Base-by-base conservation (phyloP, 2,329 filamentous ascomycete species). In the Calonectria honghensis region DNA sequence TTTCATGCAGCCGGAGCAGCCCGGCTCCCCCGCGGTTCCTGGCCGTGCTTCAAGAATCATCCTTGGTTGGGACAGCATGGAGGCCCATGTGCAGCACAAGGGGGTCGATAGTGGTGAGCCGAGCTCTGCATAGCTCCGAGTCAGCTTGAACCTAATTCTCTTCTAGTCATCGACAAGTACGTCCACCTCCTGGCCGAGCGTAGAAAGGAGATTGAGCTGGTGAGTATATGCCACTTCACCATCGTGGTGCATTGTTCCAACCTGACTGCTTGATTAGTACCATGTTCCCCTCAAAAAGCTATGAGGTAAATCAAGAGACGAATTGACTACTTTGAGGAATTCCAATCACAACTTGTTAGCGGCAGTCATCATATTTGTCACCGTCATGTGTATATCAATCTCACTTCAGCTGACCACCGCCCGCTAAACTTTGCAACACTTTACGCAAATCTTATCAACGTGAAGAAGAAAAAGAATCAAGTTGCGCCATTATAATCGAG, bases 51-150 rank as follows among this genome's bases (percentile, higher is more conserved):
- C 81, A 18, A 78, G 82, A 68, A 76, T 85, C 73, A 72, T 87
- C 31, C 73, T 86, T 48, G 85, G 85, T 6, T 87, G 85, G 85
- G 85, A 87, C 24, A 85, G 82, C 73, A 84, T 81, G 75, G 84
- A 85, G 50, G 85, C 82, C 27, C 85, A 87, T 76, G 51, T 84
- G 39, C 79, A 82, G 20, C 79, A 85, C 69, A 82, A 81, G 37
- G 82, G 80, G 31, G 79, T 79, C 20, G 81, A 79, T 13, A 84
- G 81, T 69, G 73, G 84, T 84, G 75, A 65, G 83, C 65, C 31
- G 9, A 32, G n/a, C 24, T 50, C 27, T 20, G 24, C n/a, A 37
- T 14, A 10, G 57, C 37, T 32, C 37, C 11, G 16, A 27, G 20
- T 41, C 32, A 27, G 27, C 61, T 72, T 31, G 72, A n/a, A 41